Evolutionary conservation across 1,139 yeast species (phyloP), one percentile per base, ranked within the genome.

Genomic region (Magnusiomyces paraingens): DNA sequence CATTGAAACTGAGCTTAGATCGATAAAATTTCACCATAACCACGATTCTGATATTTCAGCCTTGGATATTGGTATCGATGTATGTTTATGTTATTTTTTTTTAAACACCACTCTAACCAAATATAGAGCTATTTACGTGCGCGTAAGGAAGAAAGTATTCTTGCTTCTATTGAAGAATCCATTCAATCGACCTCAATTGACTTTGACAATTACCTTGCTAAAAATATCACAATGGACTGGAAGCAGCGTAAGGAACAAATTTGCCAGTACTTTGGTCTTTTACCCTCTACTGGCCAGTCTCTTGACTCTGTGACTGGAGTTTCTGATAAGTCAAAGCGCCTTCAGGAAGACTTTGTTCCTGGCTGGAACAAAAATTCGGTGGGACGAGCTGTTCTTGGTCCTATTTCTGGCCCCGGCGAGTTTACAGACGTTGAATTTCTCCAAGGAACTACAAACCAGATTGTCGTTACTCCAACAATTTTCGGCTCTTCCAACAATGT

Each of bases 151-250:
- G 95, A 89, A 66, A 88, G 82, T 65, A 85, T 91, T 42, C 70
- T 90, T 51, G 78, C 86, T 29, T 85, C 96, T 1, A 89, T 93
- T 62, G 97, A 90, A 65, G 91, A 84, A 63, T 81, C 93, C 0
- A 76, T 90, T 58, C 72, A 80, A 1, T 73, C 82, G 26, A 91
- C 96, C 1, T 84, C 95, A 1, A 77, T 78, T 52, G 97, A 90
- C 64, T 93, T 91, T 68, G 97, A 91, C 67, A 73, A 71, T 48
- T 88, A 82, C 66, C 82, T 91, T 58, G 83, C 79, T 61, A 80
- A 83, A 55, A 88, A 84, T 63, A 78, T 93, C 40, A 75, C 86
- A 1, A 75, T 86, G 52, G 96, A 90, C 68, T 93, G 98, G 97
- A 81, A 82, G 58, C 80, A 79, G 52, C 80, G 90, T 61, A 82